Evolutionary conservation across 305 asterid species (phyloP).

Genomic region (Fraxinus dipetala): DNA sequence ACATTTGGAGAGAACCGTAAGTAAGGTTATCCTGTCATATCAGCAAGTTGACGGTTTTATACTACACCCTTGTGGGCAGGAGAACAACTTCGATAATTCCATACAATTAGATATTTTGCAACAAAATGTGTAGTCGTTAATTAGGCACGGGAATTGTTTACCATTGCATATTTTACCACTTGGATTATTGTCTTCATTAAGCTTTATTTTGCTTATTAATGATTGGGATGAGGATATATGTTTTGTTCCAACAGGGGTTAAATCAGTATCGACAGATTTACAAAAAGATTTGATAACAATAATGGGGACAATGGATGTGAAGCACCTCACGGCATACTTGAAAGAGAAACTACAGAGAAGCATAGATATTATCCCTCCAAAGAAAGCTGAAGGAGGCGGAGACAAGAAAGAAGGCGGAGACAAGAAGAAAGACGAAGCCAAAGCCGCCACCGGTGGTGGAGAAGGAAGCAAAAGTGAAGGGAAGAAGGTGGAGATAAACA

Average conservation of each 20-base stretch:
- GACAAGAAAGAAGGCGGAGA: slow-evolving; percentile 24
- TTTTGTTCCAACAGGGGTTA: slow-evolving; percentile 41
- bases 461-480: slow-evolving; percentile 31
- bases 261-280: slow-evolving; percentile 36
- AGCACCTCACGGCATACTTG: slow-evolving; percentile 43
- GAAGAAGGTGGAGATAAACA: slow-evolving; percentile 45
- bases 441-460: slow-evolving; percentile 27
- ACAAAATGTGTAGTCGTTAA: background rate
- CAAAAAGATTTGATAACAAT: slow-evolving; percentile 55
- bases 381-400: slow-evolving; percentile 33
- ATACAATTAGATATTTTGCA: background rate
- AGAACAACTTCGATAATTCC: background rate
- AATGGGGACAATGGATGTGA: slow-evolving; percentile 58
- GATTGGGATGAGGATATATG: background rate
- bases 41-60: too few relatives aligned
- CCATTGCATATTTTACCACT: background rate
- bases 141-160: background rate
- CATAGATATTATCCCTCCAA: slow-evolving; percentile 46
- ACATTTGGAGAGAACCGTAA: too few relatives aligned
- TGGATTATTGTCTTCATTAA: background rate
- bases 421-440: slow-evolving; percentile 27
- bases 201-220: background rate
- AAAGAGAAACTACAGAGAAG: slow-evolving; percentile 45
- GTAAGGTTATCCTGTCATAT: too few relatives aligned
- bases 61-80: too few relatives aligned